Conservation (phyloP, 75 land plant species). For the Selaginella tamariscina region DNA sequence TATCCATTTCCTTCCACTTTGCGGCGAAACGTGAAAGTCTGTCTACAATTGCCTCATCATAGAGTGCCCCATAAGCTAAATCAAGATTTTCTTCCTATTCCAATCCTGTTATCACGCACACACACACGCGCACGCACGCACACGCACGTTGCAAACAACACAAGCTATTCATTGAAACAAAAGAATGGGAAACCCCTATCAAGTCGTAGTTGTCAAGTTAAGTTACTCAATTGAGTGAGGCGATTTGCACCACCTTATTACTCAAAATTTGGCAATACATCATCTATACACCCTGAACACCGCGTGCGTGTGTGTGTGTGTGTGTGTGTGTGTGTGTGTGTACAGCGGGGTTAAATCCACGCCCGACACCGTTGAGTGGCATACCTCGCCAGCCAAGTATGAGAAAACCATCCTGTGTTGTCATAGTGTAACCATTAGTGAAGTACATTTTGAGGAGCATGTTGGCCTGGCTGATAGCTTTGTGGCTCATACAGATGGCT, state of each 20-base stretch:
- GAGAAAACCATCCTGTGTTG: background rate
- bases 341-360: background rate
- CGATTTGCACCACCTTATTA: too few species aligned
- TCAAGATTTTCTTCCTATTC: background rate
- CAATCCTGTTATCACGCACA: background rate
- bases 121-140: too few species aligned
- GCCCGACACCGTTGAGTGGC: constrained; percentile 6
- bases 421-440: background rate
- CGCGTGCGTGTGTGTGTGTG: background rate
- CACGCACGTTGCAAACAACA: background rate
- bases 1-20: background rate
- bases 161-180: background rate
- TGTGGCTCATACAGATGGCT: constrained; percentile 9
- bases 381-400: constrained; percentile 10
- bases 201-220: background rate
- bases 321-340: background rate
- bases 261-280: background rate
- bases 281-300: background rate
- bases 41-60: background rate
- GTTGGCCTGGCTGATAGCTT: background rate
- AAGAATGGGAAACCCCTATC: background rate
- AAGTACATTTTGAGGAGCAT: constrained; percentile 4
- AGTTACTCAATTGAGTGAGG: too few species aligned
- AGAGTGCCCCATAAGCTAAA: background rate
- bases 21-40: background rate